A percentile compares a stretch with the other conserved stretches of the same genome.
These are phyloP conservation scores for Corylus americana DNA, from an alignment of 306 rosid species.

Conservation along the genomic window DNA sequence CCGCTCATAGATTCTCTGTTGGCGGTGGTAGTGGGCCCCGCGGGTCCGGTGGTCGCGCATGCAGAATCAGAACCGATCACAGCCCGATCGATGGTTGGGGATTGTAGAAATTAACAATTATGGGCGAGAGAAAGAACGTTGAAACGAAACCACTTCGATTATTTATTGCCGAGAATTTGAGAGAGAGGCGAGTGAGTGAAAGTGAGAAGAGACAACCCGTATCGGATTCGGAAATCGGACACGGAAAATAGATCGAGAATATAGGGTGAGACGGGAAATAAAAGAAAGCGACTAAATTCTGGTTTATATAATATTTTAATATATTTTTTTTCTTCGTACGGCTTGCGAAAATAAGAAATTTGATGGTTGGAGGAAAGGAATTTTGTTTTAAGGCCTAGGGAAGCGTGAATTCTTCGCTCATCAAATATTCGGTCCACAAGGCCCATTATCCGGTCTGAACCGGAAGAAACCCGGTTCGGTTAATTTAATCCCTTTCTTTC, in stretches of 20 bases:
- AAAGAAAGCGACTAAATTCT: conserved; percentile 36
- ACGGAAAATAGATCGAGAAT: conserved; percentile 12
- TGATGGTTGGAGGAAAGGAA: conserved; percentile 65
- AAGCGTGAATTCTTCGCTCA: conserved; percentile 51
- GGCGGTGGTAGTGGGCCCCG: conserved; percentile 2
- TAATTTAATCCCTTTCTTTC: neutral
- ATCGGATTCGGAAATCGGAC: conserved; percentile 24
- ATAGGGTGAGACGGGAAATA: conserved; percentile 22
- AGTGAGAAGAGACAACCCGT: conserved; percentile 15
- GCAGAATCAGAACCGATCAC: conserved; percentile 25
- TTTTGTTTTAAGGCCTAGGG: conserved; percentile 42
- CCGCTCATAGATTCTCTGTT: conserved; percentile 53
- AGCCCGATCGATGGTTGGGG: neutral
- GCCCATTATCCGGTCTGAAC: conserved; percentile 19
- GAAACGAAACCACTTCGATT: conserved; percentile 1
- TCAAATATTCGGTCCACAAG: conserved; percentile 39
- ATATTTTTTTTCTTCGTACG: no score
- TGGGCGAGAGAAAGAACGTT: conserved; percentile 3
- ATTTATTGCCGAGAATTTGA: conserved; percentile 14
- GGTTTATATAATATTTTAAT: neutral
- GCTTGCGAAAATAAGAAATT: conserved; percentile 12
- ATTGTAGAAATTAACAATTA: conserved; percentile 2
- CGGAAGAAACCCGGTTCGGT: conserved; percentile 5
- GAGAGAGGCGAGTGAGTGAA: conserved; percentile 10
- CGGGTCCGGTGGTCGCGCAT: conserved; percentile 13